A percentile compares a stretch with the other conserved stretches of the same genome.
Evolutionary conservation across 2,329 filamentous ascomycete species (phyloP).

Genomic region (Verticillium isaacii): DNA sequence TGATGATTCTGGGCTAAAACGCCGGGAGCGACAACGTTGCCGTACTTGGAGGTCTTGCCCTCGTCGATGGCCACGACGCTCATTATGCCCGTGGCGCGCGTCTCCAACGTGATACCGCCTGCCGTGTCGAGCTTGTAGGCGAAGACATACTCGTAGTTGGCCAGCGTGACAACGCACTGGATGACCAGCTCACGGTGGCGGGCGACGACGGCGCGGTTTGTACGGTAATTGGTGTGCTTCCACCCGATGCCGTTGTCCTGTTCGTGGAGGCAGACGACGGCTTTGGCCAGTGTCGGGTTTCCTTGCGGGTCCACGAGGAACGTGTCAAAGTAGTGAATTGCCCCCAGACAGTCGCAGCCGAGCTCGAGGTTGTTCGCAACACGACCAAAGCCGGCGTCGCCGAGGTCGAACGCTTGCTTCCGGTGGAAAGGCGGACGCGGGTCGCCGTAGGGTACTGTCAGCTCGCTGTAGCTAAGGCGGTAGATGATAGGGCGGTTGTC

Average conservation of each 20-base stretch:
- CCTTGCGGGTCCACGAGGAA: conserved; percentile 50
- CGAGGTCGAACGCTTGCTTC: conserved; percentile 70
- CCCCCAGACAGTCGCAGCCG: conserved; percentile 67
- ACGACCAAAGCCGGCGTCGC: conserved; percentile 62
- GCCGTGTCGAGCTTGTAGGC: conserved; percentile 55
- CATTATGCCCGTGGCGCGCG: conserved; percentile 62
- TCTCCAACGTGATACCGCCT: conserved; percentile 57
- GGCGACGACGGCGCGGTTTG: conserved; percentile 53
- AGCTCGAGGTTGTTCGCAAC: conserved; percentile 64
- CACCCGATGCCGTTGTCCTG: conserved; percentile 66
- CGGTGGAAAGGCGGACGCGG: conserved; percentile 60
- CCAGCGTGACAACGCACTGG: conserved; percentile 64
- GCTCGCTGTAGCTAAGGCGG: conserved; percentile 62
- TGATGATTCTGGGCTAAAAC: conserved; percentile 67
- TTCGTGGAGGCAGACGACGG: conserved; percentile 65
- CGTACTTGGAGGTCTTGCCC: conserved; percentile 48
- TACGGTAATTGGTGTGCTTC: conserved; percentile 70
- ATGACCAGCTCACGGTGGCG: conserved; percentile 59
- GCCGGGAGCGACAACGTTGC: conserved; percentile 59
- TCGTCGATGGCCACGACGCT: conserved; percentile 54
- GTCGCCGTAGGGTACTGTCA: conserved; percentile 66
- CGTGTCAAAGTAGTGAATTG: conserved; percentile 60
- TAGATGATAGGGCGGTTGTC: conserved; percentile 62
- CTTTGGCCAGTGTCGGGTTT: conserved; percentile 43
- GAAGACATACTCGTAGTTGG: conserved; percentile 64